Evolutionary conservation across 1,139 yeast species (phyloP).

Genomic region (Geotrichum europaeum): DNA sequence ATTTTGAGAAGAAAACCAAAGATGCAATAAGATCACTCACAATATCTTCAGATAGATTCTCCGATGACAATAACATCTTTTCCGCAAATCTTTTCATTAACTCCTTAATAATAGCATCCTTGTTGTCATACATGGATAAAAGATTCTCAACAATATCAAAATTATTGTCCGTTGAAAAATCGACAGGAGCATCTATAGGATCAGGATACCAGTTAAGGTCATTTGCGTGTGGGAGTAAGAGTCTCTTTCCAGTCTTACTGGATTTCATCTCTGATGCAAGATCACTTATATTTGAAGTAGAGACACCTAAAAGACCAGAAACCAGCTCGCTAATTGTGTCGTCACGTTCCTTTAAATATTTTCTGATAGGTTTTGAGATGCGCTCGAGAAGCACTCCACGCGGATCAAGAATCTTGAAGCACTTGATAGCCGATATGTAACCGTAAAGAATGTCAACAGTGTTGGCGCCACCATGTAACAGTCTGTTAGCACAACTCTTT

Average conservation of each 20-base stretch:
- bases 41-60: constrained; percentile 40
- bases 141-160: constrained; percentile 69
- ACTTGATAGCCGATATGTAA: constrained; percentile 65
- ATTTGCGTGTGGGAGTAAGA: constrained; percentile 6
- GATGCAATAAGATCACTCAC: constrained; percentile 10
- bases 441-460: constrained; percentile 67
- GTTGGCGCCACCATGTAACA: constrained; percentile 78
- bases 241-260: constrained; percentile 14
- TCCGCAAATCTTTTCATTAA: constrained; percentile 62
- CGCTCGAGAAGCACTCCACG: constrained; percentile 76
- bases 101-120: constrained; percentile 67
- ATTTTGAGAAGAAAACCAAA: background rate
- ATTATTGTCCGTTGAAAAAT: constrained; percentile 44
- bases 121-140: constrained; percentile 70
- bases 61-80: constrained; percentile 46
- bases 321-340: constrained; percentile 71
- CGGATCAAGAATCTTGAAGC: constrained; percentile 77
- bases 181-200: constrained; percentile 89
- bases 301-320: constrained; percentile 59
- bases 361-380: constrained; percentile 67
- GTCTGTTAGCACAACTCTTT: constrained; percentile 42
- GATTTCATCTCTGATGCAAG: constrained; percentile 48
- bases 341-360: constrained; percentile 59
- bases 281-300: constrained; percentile 43
- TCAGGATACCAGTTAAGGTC: constrained; percentile 71